Base-by-base conservation (phyloP, 169 alveolate genomes). In the Toxoplasma gondii region DNA sequence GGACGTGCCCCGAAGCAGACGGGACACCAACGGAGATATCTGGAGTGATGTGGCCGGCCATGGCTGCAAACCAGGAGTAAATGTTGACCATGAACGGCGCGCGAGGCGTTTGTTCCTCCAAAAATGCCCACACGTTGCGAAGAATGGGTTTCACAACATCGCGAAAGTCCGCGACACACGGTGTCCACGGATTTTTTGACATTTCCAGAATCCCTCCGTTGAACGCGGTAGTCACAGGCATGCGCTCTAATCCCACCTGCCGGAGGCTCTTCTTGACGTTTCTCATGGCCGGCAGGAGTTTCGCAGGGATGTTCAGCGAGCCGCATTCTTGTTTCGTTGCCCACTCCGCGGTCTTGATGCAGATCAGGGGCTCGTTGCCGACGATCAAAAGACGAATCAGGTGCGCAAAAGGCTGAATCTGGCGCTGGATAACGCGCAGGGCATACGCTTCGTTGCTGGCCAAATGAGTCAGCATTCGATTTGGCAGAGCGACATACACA, bases 1-100 rank as follows among this genome's bases (percentile, higher is more conserved):
- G 93, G 34, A 70, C 44, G 58, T 41, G 43, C 22, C 70, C 70
- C 22, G 88, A 70, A 34, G 43, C 70, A 27, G 88, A 53, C 43
- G 93, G 93, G 58, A 31, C 38, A 4, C 93, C 93, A 27, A 69
- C 88, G 38, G 88, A 38, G 22, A 91, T 24, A 45, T 74, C 70
- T 44, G 93, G 93, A 34, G 80, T 39, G 58, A 91, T 78, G 83
- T 91, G 94, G 1, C 94, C 91, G 22, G 64, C 91, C 83, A 80
- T 80, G 44, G 94, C 53, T 16, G 94, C 94, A 36, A 91, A 91
- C 94, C 94, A 91, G 7, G 94, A 91, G 67, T 91, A 91, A n/a
- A 91, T 53, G 64, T 91, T 91, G 29, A 91, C 91, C 10, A 91
- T 78, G 67, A 91, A 91, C 34, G 94, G 94, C 36, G 94, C 90